Evolutionary conservation across 1,139 yeast genomes (phyloP).

Genomic region (Yamadazyma diddensiae): DNA sequence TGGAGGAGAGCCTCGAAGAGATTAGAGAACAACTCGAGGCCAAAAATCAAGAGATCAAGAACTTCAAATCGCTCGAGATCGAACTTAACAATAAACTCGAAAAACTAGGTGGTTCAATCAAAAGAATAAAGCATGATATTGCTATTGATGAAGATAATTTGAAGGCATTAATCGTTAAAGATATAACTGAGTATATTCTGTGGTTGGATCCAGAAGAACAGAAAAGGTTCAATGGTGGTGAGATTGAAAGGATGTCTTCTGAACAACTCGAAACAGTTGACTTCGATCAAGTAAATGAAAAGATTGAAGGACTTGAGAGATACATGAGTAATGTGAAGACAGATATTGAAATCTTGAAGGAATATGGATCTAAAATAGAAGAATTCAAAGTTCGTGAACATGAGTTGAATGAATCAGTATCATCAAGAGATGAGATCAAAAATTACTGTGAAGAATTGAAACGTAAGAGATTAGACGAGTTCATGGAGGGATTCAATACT

Average conservation of each 20-base stretch:
- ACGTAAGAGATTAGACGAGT: slow-evolving; percentile 76
- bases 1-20: slow-evolving; percentile 34
- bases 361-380: slow-evolving; percentile 63
- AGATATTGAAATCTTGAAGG: slow-evolving; percentile 73
- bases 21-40: slow-evolving; percentile 48
- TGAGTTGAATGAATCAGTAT: slow-evolving; percentile 68
- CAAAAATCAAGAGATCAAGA: slow-evolving; percentile 52
- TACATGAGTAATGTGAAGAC: slow-evolving; percentile 58
- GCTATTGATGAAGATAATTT: slow-evolving; percentile 38
- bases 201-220: slow-evolving; percentile 48
- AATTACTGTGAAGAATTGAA: slow-evolving; percentile 66
- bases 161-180: slow-evolving; percentile 45
- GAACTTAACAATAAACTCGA: slow-evolving; percentile 68
- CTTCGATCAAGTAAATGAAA: slow-evolving; percentile 46
- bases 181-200: slow-evolving; percentile 45
- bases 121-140: slow-evolving; percentile 38
- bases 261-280: slow-evolving; percentile 55
- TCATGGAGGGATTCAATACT: slow-evolving; percentile 86
- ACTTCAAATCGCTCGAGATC: slow-evolving; percentile 65
- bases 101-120: slow-evolving; percentile 44
- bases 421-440: slow-evolving; percentile 64
- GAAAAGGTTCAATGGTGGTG: slow-evolving; percentile 30
- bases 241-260: slow-evolving; percentile 42
- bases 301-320: slow-evolving; percentile 55
- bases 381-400: slow-evolving; percentile 64